Evolutionary conservation across 768 basidiomycete genomes (phyloP).

Genomic region (Macrolepiota dolichaula): DNA sequence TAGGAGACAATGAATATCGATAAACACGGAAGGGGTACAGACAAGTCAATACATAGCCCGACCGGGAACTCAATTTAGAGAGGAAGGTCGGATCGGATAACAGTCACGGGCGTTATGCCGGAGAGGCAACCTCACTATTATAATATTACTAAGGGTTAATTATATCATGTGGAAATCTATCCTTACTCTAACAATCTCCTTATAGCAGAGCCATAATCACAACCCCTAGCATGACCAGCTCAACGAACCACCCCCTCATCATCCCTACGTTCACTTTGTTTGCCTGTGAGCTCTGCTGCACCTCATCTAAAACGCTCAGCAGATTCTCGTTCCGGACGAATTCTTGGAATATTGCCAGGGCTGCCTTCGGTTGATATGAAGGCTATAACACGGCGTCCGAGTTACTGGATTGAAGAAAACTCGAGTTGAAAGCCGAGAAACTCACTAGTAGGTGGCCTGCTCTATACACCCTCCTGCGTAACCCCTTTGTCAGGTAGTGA

Average conservation of each 20-base stretch:
- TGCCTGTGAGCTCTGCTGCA: background rate
- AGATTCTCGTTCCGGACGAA: background rate
- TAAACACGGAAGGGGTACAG: too few relatives aligned
- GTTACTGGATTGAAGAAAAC: background rate
- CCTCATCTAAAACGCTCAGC: background rate
- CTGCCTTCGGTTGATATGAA: constrained; percentile 4
- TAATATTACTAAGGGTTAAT: too few relatives aligned
- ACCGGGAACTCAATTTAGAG: too few relatives aligned
- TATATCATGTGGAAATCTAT: too few relatives aligned
- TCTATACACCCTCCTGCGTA: background rate
- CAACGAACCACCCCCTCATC: background rate
- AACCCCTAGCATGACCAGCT: background rate
- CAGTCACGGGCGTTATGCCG: too few relatives aligned
- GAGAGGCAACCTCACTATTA: too few relatives aligned
- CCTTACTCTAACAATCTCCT: too few relatives aligned
- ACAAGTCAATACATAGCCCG: too few relatives aligned
- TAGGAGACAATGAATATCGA: too few relatives aligned
- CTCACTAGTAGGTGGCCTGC: constrained; percentile 6
- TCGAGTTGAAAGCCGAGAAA: background rate
- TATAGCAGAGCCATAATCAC: constrained; percentile 3
- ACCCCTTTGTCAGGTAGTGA: background rate
- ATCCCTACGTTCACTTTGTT: background rate
- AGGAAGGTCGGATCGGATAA: too few relatives aligned
- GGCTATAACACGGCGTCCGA: background rate
- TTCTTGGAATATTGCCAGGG: background rate